A percentile compares a stretch with the other conserved stretches of the same genome.
phyloP scores from a whole-genome alignment of 1,284 basidiomycete species.

The Ustilago hordei region DNA sequence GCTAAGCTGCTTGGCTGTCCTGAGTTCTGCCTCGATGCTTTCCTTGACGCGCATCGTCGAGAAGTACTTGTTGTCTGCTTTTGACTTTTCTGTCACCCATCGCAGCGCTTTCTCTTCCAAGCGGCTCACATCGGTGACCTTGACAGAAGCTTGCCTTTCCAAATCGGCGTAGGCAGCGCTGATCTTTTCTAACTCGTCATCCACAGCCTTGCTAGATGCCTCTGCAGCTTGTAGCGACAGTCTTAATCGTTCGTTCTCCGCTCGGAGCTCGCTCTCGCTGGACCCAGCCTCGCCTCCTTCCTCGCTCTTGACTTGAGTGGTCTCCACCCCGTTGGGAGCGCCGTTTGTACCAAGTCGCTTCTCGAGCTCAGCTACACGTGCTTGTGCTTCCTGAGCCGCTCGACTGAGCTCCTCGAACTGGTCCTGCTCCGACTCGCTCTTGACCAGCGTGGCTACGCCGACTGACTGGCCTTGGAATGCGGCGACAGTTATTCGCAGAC shows the following conservation, averaged over 20 bases:
- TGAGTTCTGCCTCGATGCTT: conserved; percentile 81
- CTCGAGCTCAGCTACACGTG: conserved; percentile 44
- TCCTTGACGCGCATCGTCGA: conserved; percentile 90
- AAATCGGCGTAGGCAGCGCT: conserved; percentile 88
- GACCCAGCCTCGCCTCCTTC: background rate
- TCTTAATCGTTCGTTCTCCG: conserved; percentile 75
- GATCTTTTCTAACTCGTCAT: conserved; percentile 85
- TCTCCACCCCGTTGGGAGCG: conserved; percentile 24
- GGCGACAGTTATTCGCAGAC: conserved; percentile 82
- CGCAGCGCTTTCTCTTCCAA: conserved; percentile 80
- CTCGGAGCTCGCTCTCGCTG: conserved; percentile 68
- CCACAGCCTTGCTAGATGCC: conserved; percentile 70
- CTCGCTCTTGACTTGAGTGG: conserved; percentile 4
- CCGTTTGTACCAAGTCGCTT: conserved; percentile 17
- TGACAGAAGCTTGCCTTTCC: conserved; percentile 83
- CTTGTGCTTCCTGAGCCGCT: conserved; percentile 33
- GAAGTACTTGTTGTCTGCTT: conserved; percentile 94
- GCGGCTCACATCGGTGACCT: conserved; percentile 82
- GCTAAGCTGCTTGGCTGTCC: conserved; percentile 76
- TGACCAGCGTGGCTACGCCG: conserved; percentile 78
- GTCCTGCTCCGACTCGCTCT: conserved; percentile 67
- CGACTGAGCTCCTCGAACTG: conserved; percentile 41
- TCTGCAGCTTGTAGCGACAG: conserved; percentile 43
- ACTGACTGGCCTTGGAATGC: conserved; percentile 80
- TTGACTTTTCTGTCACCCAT: conserved; percentile 77